These are phyloP conservation scores for Trichosporon asahii DNA, from an alignment of 1,284 basidiomycete genomes.

Conservation along the genomic window DNA sequence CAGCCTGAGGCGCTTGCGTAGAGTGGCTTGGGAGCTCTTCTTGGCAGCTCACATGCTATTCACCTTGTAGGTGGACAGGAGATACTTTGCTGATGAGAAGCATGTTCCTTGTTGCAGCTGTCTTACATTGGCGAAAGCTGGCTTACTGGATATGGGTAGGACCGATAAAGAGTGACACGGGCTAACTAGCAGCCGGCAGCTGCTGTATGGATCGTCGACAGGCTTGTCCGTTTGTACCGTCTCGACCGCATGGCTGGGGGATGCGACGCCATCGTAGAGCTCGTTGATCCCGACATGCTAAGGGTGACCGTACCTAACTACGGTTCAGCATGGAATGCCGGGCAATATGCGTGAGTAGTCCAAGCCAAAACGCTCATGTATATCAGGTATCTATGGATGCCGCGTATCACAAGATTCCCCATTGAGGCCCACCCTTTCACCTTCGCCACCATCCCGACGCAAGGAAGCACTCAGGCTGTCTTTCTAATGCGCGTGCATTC, in stretches of 20 bases:
- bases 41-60: slow-evolving; percentile 56
- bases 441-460: too few relatives aligned
- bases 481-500: too few relatives aligned
- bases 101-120: slow-evolving; percentile 40
- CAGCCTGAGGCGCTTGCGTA: slow-evolving; percentile 52
- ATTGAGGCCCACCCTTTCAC: too few relatives aligned
- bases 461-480: too few relatives aligned
- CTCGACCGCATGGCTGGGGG: neutral
- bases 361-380: too few relatives aligned
- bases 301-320: slow-evolving; percentile 56
- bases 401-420: too few relatives aligned
- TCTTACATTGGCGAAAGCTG: slow-evolving; percentile 40
- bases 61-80: slow-evolving; percentile 35
- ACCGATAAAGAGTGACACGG: too few relatives aligned
- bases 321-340: slow-evolving; percentile 57
- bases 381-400: too few relatives aligned
- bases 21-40: slow-evolving; percentile 57
- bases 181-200: slow-evolving; percentile 34
- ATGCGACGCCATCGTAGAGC: slow-evolving; percentile 38
- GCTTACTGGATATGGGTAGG: slow-evolving; percentile 39
- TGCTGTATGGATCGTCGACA: slow-evolving; percentile 57
- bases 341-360: slow-evolving; percentile 54
- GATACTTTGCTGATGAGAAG: slow-evolving; percentile 12
- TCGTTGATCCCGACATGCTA: slow-evolving; percentile 57
- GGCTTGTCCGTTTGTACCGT: slow-evolving; percentile 54